Evolutionary conservation across 768 basidiomycete genomes (phyloP), one percentile per base, ranked within the genome.

Genomic region (Lanmaoa rubissima): DNA sequence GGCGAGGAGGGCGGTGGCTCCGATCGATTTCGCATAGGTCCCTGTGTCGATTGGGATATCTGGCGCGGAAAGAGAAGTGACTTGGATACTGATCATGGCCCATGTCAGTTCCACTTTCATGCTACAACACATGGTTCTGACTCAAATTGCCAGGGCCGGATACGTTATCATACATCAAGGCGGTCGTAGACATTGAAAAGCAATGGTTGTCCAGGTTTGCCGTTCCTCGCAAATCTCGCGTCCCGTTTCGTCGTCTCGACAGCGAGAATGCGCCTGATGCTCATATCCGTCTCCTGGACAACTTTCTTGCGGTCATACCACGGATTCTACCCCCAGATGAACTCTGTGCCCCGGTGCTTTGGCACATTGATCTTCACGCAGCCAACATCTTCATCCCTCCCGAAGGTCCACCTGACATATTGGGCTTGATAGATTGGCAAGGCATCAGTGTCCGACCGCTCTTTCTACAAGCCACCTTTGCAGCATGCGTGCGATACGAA

Each of bases 71-170:
- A 67, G 34, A 62, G 74, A 35, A 63, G 48, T 16, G 35, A 32
- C 17, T 53, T 73, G 65, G 50, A 61, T 46, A 35, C 65, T 8
- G 54, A 74, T 58, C 61, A 65, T 34, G 75, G 74, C 36, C 74
- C 75, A 28, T 75, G 74, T 75, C 53, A 54, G 68, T 62, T 4
- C 47, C 58, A 31, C 48, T 47, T 39, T 53, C 35, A 34, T n/a
- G 26, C 41, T 36, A 24, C 38, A 38, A 51, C 16, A 31, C 36
- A 11, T 36, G n/a, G 17, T 5, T 24, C 17, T 51, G 4, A 54
- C 32, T 13, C 19, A 13, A 9, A 12, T 31, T 51, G 32, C 28
- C 24, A 54, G 48, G 53, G 53, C 53, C 53, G 16, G 36, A 51
- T 24, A 51, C 48, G 14, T 17, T 46, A 10, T 51, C 48, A 12